Evolutionary conservation across 208 protist species (phyloP), one percentile per base, ranked within the genome.

Genomic region (Trypanosomatidae sp.): DNA sequence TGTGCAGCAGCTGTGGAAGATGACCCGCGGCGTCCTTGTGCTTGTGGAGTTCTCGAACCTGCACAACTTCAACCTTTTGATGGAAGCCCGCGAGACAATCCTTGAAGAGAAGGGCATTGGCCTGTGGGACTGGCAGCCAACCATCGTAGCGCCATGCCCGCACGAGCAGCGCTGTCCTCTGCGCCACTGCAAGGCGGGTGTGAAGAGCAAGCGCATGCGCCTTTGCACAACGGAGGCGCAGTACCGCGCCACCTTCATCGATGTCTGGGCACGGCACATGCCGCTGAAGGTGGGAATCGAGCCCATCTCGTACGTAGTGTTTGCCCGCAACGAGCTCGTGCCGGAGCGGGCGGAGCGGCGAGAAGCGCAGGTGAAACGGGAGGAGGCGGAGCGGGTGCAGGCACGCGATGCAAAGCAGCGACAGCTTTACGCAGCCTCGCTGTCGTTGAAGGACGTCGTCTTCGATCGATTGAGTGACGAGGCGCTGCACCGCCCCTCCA

Each of bases 91-190:
- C 36, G 89, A 94, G 71, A 87, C 83, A 25, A 91, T 96, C 59
- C 73, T 96, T 52, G 89, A 95, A 80, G 85, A 94, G 66, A 94
- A 94, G 72, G 90, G 89, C 55, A 83, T 94, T 22, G 92, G 92
- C 2, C 69, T 94, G 52, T 96, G 92, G 90, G 92, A 96, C 77
- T 94, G 89, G 88, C 92, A 96, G 83, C 92, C 92, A 17, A 96
- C 92, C 25, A 90, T 96, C 56, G 76, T 96, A 22, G 92, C 77
- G 1, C 92, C 92, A n/a, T 96, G 92, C 67, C 92, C 88, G 49
- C 92, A 96, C 76, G 89, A 94, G 76, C 49, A 81, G 15, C 89
- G 85, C 69, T 96, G 92, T 71, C 92, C 92, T 17, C 79, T 96
- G 49, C 84, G 90, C 12, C 90, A 96, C 79, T 91, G 88, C 79